phyloP scores from a whole-genome alignment of 805 yeast genomes.

The Ogataea paradorogensis region DNA sequence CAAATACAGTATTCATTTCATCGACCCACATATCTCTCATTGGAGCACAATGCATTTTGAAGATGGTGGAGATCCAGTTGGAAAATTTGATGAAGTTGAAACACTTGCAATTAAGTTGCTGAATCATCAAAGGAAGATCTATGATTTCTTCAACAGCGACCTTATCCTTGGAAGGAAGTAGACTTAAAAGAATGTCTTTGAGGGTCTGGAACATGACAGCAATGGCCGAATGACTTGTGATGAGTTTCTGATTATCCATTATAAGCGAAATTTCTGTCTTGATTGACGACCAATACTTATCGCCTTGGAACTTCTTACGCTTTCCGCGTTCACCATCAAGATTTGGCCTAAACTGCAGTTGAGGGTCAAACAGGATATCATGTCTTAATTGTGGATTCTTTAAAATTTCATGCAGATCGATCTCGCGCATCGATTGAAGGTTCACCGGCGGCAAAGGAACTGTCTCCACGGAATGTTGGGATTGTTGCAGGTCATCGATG shows the following conservation, averaged over 20 bases:
- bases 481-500: constrained; percentile 18
- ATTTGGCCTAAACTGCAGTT: constrained; percentile 86
- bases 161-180: constrained; percentile 77
- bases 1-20: constrained; percentile 66
- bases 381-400: constrained; percentile 91
- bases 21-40: constrained; percentile 91
- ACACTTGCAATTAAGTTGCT: constrained; percentile 69
- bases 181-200: constrained; percentile 67
- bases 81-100: constrained; percentile 70
- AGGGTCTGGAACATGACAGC: constrained; percentile 76
- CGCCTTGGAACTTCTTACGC: constrained; percentile 70
- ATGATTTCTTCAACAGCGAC: constrained; percentile 63
- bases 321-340: constrained; percentile 88
- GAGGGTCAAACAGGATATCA: constrained; percentile 89
- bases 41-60: constrained; percentile 92
- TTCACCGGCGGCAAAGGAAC: constrained; percentile 71
- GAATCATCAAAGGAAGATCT: constrained; percentile 73
- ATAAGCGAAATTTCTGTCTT: constrained; percentile 58
- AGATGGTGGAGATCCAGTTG: constrained; percentile 69
- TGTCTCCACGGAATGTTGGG: constrained; percentile 8
- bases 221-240: constrained; percentile 34
- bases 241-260: constrained; percentile 13
- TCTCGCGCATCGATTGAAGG: constrained; percentile 75
- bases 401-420: constrained; percentile 82
- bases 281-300: constrained; percentile 80